Evolutionary conservation across 129 eudicot species (phyloP), one percentile per base, ranked within the genome.

Genomic region (Helichrysum umbraculigerum): DNA sequence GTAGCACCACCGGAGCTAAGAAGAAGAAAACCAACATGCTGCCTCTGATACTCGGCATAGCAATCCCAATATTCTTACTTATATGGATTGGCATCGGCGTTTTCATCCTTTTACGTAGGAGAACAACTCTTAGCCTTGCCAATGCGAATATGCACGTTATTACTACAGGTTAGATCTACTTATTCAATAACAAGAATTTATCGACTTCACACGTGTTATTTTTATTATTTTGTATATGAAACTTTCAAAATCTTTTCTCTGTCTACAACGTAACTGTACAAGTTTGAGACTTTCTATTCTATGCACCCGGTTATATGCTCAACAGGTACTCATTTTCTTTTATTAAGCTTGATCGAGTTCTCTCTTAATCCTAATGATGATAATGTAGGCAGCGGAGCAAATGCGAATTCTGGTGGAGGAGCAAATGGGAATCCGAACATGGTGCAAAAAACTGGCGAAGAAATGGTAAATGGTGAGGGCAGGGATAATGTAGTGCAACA

Each of bases 21-120:
- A 78, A 33, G 20, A 83, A 82, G 76, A 85, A 83, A 66, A 83
- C 35, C 11, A 83, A 35, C 58, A 58, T 63, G 30, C 2, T 82
- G 16, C 83, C 83, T 1, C 19, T 82, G 41, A 32, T 87, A 21
- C 72, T 87, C 1, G 92, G 89, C 64, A 76, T 76, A 50, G 75
- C 83, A 0, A 80, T 87, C 47, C 89, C 92, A 1, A 0, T 20
- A 25, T 76, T 85, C 64, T 19, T 87, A 19, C 58, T 87, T 1
- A 22, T 87, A 6, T 87, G 89, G 89, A 66, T 79, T 41, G 74
- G 64, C 15, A 77, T 50, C 1, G 83, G 83, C 60, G 15, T 70
- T 52, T 9, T 76, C 4, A 12, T 79, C 72, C 32, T 82, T 15
- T 25, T 85, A 33, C 89, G 58, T 39, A 85, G 21, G 73, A 77